These are phyloP conservation scores for Dendrostoma leiphaemia DNA, from an alignment of 2,329 filamentous ascomycete genomes.

Conservation along the genomic window DNA sequence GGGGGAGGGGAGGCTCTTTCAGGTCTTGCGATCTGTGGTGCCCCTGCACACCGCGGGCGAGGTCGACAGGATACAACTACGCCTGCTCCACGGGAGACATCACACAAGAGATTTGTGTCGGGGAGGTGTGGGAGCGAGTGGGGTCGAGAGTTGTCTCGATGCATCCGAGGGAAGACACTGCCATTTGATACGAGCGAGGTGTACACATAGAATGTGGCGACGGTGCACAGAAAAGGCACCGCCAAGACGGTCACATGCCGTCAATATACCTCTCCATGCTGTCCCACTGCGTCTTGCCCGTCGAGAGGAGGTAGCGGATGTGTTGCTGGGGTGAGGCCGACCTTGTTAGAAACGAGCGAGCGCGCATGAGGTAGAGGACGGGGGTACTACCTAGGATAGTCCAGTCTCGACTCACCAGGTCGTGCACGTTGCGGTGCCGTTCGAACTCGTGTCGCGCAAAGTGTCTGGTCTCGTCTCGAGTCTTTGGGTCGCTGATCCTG, in stretches of 20 bases:
- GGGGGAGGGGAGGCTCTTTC: not conserved
- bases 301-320: conserved; percentile 62
- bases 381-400: no score
- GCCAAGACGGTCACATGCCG: conserved; percentile 34
- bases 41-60: not conserved
- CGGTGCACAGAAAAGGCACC: not conserved
- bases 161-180: not conserved
- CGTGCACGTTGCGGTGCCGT: conserved; percentile 53
- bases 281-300: conserved; percentile 65
- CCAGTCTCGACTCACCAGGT: conserved; percentile 54
- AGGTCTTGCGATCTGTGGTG: not conserved
- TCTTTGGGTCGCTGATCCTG: conserved; percentile 48
- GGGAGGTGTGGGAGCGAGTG: no score
- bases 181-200: not conserved
- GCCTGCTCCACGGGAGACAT: no score
- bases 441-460: conserved; percentile 62
- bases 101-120: no score
- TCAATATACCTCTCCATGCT: conserved; percentile 57
- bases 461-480: conserved; percentile 53
- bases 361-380: no score
- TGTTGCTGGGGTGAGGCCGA: conserved; percentile 31
- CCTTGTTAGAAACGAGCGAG: not conserved
- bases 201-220: not conserved
- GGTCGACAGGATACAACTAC: no score
- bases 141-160: no score